Percentiles rank a stretch among this genome's conserved stretches.
These are phyloP conservation scores for Blastobotrys proliferans DNA, from an alignment of 1,139 yeast genomes.

Conservation along the genomic window DNA sequence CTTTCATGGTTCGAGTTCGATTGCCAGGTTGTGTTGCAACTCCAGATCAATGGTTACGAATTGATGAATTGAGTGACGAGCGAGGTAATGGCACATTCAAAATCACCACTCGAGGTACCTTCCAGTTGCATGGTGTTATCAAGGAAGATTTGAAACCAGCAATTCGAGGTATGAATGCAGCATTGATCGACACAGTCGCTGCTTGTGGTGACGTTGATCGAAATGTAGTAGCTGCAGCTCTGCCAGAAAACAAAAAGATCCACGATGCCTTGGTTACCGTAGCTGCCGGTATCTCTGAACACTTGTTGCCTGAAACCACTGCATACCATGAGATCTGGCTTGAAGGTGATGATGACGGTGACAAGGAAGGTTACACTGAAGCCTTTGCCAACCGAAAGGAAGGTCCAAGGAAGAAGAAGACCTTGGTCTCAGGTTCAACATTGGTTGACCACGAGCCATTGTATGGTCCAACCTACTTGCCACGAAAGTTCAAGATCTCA, in stretches of 20 bases:
- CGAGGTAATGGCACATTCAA: slow-evolving; percentile 93
- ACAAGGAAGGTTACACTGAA: slow-evolving; percentile 58
- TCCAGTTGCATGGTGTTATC: slow-evolving; percentile 93
- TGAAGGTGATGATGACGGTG: slow-evolving; percentile 76
- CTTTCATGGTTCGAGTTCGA: slow-evolving; percentile 95
- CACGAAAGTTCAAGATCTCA: slow-evolving; percentile 93
- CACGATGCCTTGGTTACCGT: slow-evolving; percentile 68
- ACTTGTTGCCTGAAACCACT: slow-evolving; percentile 83
- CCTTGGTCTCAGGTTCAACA: slow-evolving; percentile 69
- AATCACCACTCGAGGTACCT: slow-evolving; percentile 94
- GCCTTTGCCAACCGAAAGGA: slow-evolving; percentile 70
- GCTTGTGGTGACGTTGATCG: slow-evolving; percentile 99
- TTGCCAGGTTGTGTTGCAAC: slow-evolving; percentile 90
- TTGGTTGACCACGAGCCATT: slow-evolving; percentile 68
- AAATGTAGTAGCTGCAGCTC: slow-evolving; percentile 87
- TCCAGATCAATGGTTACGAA: slow-evolving; percentile 81
- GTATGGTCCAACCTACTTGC: slow-evolving; percentile 82
- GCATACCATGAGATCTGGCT: slow-evolving; percentile 98
- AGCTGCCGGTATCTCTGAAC: slow-evolving; percentile 69
- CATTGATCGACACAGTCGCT: slow-evolving; percentile 88
- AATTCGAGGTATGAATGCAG: slow-evolving; percentile 88
- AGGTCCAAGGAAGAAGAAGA: slow-evolving; percentile 82
- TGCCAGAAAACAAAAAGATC: slow-evolving; percentile 78
- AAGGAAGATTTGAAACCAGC: slow-evolving; percentile 87
- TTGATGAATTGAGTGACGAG: slow-evolving; percentile 76